Conservation (phyloP, 2,329 filamentous ascomycete genomes). For the Leptosphaerulina australis region DNA sequence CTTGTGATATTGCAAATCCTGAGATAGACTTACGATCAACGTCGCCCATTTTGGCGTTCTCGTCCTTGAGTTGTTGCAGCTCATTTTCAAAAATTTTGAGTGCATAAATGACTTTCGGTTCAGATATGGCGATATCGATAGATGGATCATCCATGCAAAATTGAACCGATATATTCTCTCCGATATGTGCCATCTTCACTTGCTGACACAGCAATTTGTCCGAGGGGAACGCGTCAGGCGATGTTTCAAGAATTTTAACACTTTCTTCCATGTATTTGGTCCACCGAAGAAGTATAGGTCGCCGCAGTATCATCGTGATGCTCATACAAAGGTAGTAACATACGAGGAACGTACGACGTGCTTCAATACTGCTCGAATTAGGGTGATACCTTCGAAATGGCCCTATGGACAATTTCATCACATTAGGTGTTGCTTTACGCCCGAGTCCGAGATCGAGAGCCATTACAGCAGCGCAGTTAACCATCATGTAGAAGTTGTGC, state of each 20-base stretch:
- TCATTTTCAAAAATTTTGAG: slow-evolving; percentile 62
- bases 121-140: slow-evolving; percentile 59
- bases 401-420: slow-evolving; percentile 45
- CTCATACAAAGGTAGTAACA: slow-evolving; percentile 67
- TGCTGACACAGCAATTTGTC: slow-evolving; percentile 64
- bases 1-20: slow-evolving; percentile 8
- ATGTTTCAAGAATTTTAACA: slow-evolving; percentile 62
- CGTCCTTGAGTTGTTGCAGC: slow-evolving; percentile 46
- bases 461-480: slow-evolving; percentile 81
- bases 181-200: slow-evolving; percentile 63
- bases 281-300: slow-evolving; percentile 65
- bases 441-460: slow-evolving; percentile 82
- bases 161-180: slow-evolving; percentile 61
- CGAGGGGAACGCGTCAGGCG: slow-evolving; percentile 62
- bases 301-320: slow-evolving; percentile 63
- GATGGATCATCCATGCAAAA: slow-evolving; percentile 63
- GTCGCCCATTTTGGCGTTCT: slow-evolving; percentile 48
- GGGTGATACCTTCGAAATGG: slow-evolving; percentile 44
- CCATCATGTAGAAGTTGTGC: slow-evolving; percentile 87
- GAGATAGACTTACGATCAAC: slow-evolving; percentile 39
- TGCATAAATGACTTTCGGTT: slow-evolving; percentile 61
- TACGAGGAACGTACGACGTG: slow-evolving; percentile 63
- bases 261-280: slow-evolving; percentile 68
- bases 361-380: slow-evolving; percentile 62
- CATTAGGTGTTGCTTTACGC: slow-evolving; percentile 56